These are phyloP conservation scores for Alternaria postmessia DNA, from an alignment of 2,329 filamentous ascomycete genomes.

Conservation along the genomic window DNA sequence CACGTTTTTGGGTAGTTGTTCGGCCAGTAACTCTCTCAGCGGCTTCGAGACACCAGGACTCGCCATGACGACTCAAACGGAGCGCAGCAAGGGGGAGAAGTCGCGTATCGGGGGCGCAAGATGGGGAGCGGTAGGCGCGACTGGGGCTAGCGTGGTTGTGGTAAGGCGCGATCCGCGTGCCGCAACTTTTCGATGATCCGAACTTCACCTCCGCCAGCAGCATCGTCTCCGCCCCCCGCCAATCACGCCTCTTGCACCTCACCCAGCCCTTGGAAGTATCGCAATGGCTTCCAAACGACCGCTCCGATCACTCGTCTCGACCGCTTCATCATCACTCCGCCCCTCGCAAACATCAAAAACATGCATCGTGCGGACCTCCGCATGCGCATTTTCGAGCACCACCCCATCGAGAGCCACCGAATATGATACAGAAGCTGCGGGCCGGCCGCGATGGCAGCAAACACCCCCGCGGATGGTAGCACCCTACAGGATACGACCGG, in stretches of 20 bases:
- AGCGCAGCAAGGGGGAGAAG: slow-evolving; percentile 12
- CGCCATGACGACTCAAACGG: slow-evolving; percentile 33
- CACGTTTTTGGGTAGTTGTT: slow-evolving; percentile 61
- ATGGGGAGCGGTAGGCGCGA: slow-evolving; percentile 26
- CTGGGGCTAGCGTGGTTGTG: slow-evolving; percentile 19
- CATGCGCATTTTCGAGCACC: slow-evolving; percentile 47
- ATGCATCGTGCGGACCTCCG: slow-evolving; percentile 45
- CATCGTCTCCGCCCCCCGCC: slow-evolving; percentile 14
- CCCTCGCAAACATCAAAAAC: slow-evolving; percentile 33
- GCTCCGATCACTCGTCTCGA: slow-evolving; percentile 43
- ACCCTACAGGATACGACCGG: slow-evolving; percentile 63
- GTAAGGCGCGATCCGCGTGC: slow-evolving; percentile 30
- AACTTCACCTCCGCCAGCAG: slow-evolving; percentile 28
- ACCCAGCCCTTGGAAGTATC: slow-evolving; percentile 19
- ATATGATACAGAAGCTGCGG: slow-evolving; percentile 43
- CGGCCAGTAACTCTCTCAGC: slow-evolving; percentile 58
- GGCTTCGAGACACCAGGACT: slow-evolving; percentile 30
- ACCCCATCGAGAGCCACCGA: slow-evolving; percentile 33
- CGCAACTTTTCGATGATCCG: slow-evolving; percentile 43
- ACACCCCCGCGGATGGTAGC: slow-evolving; percentile 59
- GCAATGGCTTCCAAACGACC: slow-evolving; percentile 60
- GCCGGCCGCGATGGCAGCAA: slow-evolving; percentile 59
- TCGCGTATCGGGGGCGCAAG: slow-evolving; percentile 17
- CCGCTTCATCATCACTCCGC: slow-evolving; percentile 37
- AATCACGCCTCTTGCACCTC: slow-evolving; percentile 24